Percentiles rank a stretch among this genome's conserved stretches.
These are phyloP conservation scores for Aspergillus conjunctus DNA, from an alignment of 495 filamentous ascomycete species.

Conservation along the genomic window DNA sequence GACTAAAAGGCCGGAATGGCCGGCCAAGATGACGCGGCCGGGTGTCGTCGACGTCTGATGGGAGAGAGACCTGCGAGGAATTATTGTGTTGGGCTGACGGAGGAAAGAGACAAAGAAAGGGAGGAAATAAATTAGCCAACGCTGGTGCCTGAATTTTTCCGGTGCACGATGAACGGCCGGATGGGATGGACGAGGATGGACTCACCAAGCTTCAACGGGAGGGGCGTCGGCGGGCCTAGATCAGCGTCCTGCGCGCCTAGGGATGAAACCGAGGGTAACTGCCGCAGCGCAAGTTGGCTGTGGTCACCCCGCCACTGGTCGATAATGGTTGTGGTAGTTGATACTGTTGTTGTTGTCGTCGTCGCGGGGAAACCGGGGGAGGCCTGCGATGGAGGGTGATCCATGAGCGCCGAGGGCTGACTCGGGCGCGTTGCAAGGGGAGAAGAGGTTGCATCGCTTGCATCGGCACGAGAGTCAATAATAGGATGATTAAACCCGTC, in stretches of 20 bases:
- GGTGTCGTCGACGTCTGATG: slow-evolving; percentile 15
- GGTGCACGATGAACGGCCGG: neutral
- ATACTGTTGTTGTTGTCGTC: neutral
- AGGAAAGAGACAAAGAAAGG: neutral
- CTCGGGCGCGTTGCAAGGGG: slow-evolving; percentile 1
- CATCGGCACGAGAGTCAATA: neutral
- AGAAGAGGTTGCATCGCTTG: neutral
- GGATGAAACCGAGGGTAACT: slow-evolving; percentile 25
- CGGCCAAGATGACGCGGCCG: slow-evolving; percentile 18
- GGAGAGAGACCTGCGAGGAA: slow-evolving; percentile 19
- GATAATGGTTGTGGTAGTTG: neutral
- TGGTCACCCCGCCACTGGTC: slow-evolving; percentile 8
- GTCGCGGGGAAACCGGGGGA: neutral
- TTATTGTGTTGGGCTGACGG: slow-evolving; percentile 7
- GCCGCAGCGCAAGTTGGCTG: slow-evolving; percentile 13
- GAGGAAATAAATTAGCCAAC: slow-evolving; percentile 5
- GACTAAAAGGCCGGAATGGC: slow-evolving; percentile 4
- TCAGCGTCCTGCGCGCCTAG: slow-evolving; percentile 20
- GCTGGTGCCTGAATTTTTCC: neutral
- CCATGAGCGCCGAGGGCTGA: neutral
- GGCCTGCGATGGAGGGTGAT: neutral
- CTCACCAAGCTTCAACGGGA: slow-evolving; percentile 22
- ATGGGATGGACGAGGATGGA: neutral
- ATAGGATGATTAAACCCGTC: neutral
- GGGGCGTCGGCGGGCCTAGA: slow-evolving; percentile 21